Evolutionary conservation across 805 yeast genomes (phyloP).

Genomic region (Metschnikowia proteae): DNA sequence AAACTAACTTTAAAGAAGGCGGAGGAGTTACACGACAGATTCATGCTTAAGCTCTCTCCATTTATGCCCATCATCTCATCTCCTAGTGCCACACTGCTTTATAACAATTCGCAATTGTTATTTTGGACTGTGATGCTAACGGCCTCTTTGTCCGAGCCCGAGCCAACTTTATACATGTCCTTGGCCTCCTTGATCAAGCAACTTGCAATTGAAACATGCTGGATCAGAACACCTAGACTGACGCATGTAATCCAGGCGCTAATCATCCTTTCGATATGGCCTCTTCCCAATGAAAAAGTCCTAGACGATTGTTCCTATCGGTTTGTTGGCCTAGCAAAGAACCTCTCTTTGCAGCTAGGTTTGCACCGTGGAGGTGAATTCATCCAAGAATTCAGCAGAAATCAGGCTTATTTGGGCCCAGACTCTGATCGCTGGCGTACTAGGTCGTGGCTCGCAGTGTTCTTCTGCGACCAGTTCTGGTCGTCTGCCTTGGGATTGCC

Average conservation of each 20-base stretch:
- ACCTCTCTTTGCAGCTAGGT: slow-evolving; percentile 80
- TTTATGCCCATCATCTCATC: slow-evolving; percentile 77
- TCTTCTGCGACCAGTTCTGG: slow-evolving; percentile 88
- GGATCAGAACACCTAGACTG: slow-evolving; percentile 90
- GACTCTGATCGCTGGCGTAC: slow-evolving; percentile 95
- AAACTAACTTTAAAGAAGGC: slow-evolving; percentile 65
- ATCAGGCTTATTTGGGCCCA: slow-evolving; percentile 77
- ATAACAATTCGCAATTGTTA: slow-evolving; percentile 75
- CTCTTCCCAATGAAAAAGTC: slow-evolving; percentile 86
- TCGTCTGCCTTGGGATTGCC: slow-evolving; percentile 85
- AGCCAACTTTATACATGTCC: slow-evolving; percentile 73
- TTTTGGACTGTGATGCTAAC: slow-evolving; percentile 91
- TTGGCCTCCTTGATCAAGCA: slow-evolving; percentile 77
- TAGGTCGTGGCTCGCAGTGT: slow-evolving; percentile 85
- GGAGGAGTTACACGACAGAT: slow-evolving; percentile 63
- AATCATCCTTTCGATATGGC: slow-evolving; percentile 84
- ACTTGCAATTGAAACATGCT: slow-evolving; percentile 85
- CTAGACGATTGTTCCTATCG: slow-evolving; percentile 89
- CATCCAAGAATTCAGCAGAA: slow-evolving; percentile 83
- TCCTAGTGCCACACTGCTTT: slow-evolving; percentile 66
- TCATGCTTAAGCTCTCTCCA: slow-evolving; percentile 65
- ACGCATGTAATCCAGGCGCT: slow-evolving; percentile 92
- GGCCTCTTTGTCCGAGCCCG: slow-evolving; percentile 82
- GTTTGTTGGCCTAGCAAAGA: slow-evolving; percentile 82
- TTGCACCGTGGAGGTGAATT: slow-evolving; percentile 84